These are phyloP conservation scores for Penicillium sp. DNA, from an alignment of 2,329 filamentous ascomycete species.

Conservation along the genomic window DNA sequence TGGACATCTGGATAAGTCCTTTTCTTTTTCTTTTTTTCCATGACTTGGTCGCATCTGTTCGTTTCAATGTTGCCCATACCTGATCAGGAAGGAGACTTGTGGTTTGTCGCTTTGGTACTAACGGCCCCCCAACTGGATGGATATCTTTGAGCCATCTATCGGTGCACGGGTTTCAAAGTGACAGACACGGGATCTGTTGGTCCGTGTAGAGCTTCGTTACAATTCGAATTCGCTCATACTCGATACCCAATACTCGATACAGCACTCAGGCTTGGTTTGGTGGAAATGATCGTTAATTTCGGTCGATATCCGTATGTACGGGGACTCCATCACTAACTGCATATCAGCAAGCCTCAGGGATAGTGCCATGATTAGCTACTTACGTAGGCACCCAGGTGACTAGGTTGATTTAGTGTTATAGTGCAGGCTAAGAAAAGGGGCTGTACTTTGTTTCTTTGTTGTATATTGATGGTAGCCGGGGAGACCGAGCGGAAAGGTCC, in stretches of 20 bases:
- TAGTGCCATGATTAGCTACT: background rate
- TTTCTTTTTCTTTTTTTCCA: background rate
- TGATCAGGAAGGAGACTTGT: conserved; percentile 1
- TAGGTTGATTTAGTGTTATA: background rate
- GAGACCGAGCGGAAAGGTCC: background rate
- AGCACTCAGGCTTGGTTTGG: background rate
- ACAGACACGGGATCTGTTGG: conserved; percentile 54
- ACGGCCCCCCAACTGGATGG: background rate
- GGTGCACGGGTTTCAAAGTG: background rate
- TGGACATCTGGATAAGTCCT: background rate
- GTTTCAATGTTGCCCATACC: background rate
- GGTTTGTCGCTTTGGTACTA: background rate
- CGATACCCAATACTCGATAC: background rate
- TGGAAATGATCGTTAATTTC: background rate
- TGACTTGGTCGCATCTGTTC: background rate
- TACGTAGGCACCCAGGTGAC: background rate
- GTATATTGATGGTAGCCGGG: background rate
- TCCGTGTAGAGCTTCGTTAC: conserved; percentile 33
- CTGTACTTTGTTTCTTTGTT: background rate
- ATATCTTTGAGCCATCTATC: background rate
- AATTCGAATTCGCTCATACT: background rate
- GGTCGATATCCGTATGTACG: background rate
- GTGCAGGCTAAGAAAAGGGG: background rate
- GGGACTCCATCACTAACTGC: background rate
- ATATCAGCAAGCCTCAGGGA: background rate